A percentile compares a stretch with the other conserved stretches of the same genome.
phyloP scores from a whole-genome alignment of 345 rosid genomes.

The Corchorus olitorius region DNA sequence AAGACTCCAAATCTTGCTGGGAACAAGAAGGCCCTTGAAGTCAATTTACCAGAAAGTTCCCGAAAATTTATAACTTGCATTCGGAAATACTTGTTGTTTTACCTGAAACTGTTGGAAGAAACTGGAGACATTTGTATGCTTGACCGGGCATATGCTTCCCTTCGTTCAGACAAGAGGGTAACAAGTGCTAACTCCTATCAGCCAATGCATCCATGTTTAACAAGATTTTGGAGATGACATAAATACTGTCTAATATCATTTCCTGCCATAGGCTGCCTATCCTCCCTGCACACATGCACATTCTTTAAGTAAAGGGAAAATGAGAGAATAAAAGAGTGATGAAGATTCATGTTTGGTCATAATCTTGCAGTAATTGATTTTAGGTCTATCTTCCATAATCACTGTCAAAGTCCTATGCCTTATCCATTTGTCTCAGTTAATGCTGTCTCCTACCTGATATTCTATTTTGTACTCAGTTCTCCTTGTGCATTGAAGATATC shows the following conservation, averaged over 20 bases:
- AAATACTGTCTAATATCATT: background rate
- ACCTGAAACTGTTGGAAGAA: slow-evolving; percentile 89
- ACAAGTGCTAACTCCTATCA: slow-evolving; percentile 25
- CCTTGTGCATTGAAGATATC: slow-evolving; percentile 90
- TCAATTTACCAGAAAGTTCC: slow-evolving; percentile 92
- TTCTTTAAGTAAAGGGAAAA: background rate
- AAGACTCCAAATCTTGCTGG: slow-evolving; percentile 76
- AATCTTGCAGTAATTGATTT: background rate
- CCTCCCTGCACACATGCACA: background rate
- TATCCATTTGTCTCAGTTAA: background rate
- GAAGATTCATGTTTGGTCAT: too few relatives aligned
- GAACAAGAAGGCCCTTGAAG: slow-evolving; percentile 88
- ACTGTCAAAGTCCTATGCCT: slow-evolving; percentile 8
- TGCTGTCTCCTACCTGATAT: slow-evolving; percentile 3
- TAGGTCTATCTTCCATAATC: background rate
- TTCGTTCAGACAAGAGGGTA: slow-evolving; percentile 94
- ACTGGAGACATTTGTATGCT: slow-evolving; percentile 75
- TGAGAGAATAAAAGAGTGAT: background rate
- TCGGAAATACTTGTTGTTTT: slow-evolving; percentile 82
- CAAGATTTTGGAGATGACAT: background rate
- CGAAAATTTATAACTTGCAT: slow-evolving; percentile 97
- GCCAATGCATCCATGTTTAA: background rate
- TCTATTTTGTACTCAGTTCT: slow-evolving; percentile 60
- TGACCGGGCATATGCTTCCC: slow-evolving; percentile 85
- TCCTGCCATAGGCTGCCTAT: background rate